These are phyloP conservation scores for Monilinia vaccinii-corymbosi DNA, from an alignment of 2,329 filamentous ascomycete genomes.

Conservation along the genomic window DNA sequence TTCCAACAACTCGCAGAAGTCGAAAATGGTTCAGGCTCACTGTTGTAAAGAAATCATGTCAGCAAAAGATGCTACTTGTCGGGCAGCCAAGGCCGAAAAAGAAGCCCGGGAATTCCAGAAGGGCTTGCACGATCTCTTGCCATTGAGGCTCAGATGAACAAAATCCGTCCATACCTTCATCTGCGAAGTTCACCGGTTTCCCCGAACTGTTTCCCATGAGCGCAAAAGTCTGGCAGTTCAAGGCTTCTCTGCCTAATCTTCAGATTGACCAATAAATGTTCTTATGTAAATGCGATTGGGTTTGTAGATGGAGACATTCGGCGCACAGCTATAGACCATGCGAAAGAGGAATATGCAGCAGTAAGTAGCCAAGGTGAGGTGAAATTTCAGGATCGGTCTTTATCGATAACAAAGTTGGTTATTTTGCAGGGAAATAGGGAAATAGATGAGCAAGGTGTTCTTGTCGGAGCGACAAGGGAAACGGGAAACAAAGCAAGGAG, in stretches of 20 bases:
- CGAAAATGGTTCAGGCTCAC: slow-evolving; percentile 98
- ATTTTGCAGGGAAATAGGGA: neutral
- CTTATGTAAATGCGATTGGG: neutral
- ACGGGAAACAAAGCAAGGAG: neutral
- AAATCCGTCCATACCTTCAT: slow-evolving; percentile 62
- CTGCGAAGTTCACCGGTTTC: slow-evolving; percentile 84
- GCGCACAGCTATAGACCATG: neutral
- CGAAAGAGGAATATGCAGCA: neutral
- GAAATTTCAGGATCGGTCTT: neutral
- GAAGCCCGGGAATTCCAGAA: neutral
- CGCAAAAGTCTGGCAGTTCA: slow-evolving; percentile 7
- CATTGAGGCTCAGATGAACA: neutral
- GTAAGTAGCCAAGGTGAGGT: too few relatives aligned
- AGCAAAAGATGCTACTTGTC: slow-evolving; percentile 11
- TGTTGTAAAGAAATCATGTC: slow-evolving; percentile 33
- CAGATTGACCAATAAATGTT: neutral
- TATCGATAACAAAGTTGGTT: neutral
- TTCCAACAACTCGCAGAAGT: slow-evolving; percentile 87
- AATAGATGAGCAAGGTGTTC: neutral
- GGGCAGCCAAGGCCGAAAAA: neutral
- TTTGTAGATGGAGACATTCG: slow-evolving; percentile 7
- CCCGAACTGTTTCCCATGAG: slow-evolving; percentile 90
- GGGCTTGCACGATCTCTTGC: neutral
- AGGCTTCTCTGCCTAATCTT: neutral
- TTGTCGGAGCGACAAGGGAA: neutral